Evolutionary conservation across 179 eudicot species (phyloP), one percentile per base, ranked within the genome.

Genomic region (Silene coronaria): DNA sequence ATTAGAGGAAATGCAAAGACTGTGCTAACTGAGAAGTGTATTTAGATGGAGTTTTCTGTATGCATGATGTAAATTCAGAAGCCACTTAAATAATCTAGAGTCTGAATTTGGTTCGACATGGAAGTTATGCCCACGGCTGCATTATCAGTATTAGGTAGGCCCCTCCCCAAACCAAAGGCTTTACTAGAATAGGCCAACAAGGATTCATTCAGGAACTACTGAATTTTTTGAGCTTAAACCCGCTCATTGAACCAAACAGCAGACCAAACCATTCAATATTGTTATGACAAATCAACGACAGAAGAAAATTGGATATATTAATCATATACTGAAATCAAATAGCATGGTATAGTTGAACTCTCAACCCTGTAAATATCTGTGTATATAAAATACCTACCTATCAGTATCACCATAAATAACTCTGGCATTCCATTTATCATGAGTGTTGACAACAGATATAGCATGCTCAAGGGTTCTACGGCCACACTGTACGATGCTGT

Each of bases 401-500:
- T 95, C 97, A 26, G 97, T 92, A 87, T 92, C 99, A 79, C 99
- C 97, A 82, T 95, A 95, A 32, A 95, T 74, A 77, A 95, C 97
- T 83, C 85, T 91, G 75, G 96, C 97, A 19, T 91, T 83, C 99
- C 99, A 95, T 73, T 86, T 81, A 36, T 84, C 86, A 87, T 87
- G 89, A 51, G 84, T 57, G 81, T 89, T 87, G 59, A 95, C 97
- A 85, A 82, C 78, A 69, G 89, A 87, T 67, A 95, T 92, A 65
- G 99, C 97, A 77, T 79, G 87, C 82, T 95, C 99, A 77, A 95
- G 85, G 63, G 99, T 95, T 84, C 91, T 89, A 65, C 97, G 97
- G 79, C 94, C 99, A 83, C 99, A 95, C 83, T 95, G 99, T 73
- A 95, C 99, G 58, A 95, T 95, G 82, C 97, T 92, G 81, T 92